These are phyloP conservation scores for Bjerkandera adusta DNA, from an alignment of 1,284 basidiomycete species.

Conservation along the genomic window DNA sequence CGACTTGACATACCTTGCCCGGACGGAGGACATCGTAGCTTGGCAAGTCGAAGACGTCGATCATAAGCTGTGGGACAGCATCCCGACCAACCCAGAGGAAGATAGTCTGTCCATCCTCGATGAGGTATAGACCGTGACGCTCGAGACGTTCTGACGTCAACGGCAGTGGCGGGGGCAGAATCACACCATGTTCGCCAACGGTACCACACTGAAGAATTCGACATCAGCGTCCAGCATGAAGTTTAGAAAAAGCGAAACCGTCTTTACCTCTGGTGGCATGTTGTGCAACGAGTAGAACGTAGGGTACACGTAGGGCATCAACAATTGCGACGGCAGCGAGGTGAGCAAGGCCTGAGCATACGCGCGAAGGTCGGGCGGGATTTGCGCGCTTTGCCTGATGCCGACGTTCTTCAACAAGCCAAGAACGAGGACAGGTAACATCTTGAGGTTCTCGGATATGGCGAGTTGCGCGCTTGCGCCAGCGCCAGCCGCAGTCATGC, in stretches of 20 bases:
- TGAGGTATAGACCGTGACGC: conserved; percentile 93
- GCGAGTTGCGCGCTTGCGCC: conserved; percentile 95
- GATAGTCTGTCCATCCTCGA: conserved; percentile 97
- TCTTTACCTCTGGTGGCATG: conserved; percentile 85
- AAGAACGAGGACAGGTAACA: conserved; percentile 88
- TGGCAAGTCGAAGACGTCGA: conserved; percentile 93
- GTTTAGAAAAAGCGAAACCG: background rate
- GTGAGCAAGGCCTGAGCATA: conserved; percentile 94
- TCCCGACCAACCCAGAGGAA: conserved; percentile 98
- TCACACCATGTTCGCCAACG: conserved; percentile 77
- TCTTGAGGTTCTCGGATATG: conserved; percentile 90
- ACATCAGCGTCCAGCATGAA: too few species aligned
- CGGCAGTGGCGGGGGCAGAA: conserved; percentile 86
- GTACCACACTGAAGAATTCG: conserved; percentile 62
- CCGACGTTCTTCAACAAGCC: conserved; percentile 96
- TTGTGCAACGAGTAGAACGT: conserved; percentile 96
- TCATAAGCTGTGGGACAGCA: conserved; percentile 90
- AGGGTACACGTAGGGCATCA: conserved; percentile 94
- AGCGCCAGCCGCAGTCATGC: conserved; percentile 91
- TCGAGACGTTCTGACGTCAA: conserved; percentile 93
- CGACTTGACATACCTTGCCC: conserved; percentile 70
- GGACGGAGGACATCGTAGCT: conserved; percentile 87
- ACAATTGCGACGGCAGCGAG: conserved; percentile 86
- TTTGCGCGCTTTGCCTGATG: conserved; percentile 92
- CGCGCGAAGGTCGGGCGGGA: conserved; percentile 93